A percentile compares a stretch with the other conserved stretches of the same genome.
Evolutionary conservation across 345 rosid species (phyloP).

Genomic region (Acer yangbiense): DNA sequence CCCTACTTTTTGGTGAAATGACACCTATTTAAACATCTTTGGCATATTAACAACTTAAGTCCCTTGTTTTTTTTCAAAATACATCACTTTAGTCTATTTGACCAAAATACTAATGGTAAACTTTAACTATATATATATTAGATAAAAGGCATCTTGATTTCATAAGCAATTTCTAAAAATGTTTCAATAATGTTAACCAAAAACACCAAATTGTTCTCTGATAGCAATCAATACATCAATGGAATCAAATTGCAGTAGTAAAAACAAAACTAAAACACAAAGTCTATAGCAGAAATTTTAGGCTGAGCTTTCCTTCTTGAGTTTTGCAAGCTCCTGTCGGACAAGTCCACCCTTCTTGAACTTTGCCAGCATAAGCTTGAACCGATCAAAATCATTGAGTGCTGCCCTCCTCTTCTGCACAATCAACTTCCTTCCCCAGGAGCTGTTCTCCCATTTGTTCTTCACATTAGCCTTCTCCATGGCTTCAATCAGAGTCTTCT

Average conservation of each 20-base stretch:
- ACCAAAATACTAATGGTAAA: too few relatives aligned
- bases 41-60: too few relatives aligned
- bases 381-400: conserved; percentile 82
- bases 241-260: background rate
- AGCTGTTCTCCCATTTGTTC: conserved; percentile 80
- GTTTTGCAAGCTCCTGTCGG: conserved; percentile 68
- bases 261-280: conserved; percentile 15
- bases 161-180: background rate
- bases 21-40: too few relatives aligned
- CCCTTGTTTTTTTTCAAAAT: too few relatives aligned
- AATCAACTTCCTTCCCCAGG: conserved; percentile 83
- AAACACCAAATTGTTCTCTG: background rate
- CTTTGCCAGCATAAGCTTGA: conserved; percentile 82
- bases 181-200: background rate
- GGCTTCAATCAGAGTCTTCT: conserved; percentile 83
- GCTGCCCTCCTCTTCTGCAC: conserved; percentile 67
- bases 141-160: background rate
- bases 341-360: conserved; percentile 72
- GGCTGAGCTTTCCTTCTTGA: conserved; percentile 51
- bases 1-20: too few relatives aligned
- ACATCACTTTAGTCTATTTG: too few relatives aligned
- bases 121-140: too few relatives aligned
- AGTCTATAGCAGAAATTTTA: conserved; percentile 7
- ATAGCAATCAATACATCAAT: conserved; percentile 1
- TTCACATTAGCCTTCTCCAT: conserved; percentile 94